These are phyloP conservation scores for Paxillus rubicundulus DNA, from an alignment of 768 basidiomycete genomes.

Conservation along the genomic window DNA sequence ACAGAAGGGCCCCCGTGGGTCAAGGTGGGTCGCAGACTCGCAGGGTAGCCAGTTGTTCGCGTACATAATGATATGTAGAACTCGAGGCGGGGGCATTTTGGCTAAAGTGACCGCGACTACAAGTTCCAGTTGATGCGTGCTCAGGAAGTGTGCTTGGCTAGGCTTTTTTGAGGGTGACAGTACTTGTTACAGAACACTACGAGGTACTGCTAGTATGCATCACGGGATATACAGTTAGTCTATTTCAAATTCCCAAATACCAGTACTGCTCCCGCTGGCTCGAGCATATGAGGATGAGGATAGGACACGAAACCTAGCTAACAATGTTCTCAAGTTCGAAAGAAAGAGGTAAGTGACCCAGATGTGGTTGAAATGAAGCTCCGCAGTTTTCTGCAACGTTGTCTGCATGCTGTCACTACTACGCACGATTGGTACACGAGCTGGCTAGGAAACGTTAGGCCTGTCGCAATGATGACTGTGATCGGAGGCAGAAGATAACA, in stretches of 20 bases:
- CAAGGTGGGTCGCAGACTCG: constrained; percentile 26
- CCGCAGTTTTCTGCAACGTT: constrained; percentile 24
- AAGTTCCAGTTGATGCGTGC: too few relatives aligned
- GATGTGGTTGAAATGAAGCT: constrained; percentile 9
- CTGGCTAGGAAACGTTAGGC: constrained; percentile 18
- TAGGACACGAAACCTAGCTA: too few relatives aligned
- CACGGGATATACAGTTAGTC: constrained; percentile 14
- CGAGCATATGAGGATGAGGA: constrained; percentile 13
- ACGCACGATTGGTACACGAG: constrained; percentile 11
- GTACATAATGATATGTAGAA: constrained; percentile 17
- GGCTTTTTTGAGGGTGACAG: neutral
- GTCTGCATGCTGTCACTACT: constrained; percentile 18
- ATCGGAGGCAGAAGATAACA: constrained; percentile 26
- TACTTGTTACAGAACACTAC: neutral
- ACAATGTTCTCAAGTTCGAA: constrained; percentile 12
- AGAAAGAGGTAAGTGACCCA: constrained; percentile 1
- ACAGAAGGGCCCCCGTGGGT: constrained; percentile 19
- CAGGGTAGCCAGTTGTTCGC: constrained; percentile 1
- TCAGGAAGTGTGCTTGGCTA: too few relatives aligned
- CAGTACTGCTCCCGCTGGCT: constrained; percentile 10
- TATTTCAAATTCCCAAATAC: constrained; percentile 33
- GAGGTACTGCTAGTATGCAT: neutral
- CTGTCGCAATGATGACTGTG: constrained; percentile 14
- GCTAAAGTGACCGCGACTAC: neutral
- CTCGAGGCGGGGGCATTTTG: neutral